These are phyloP conservation scores for Leucocoprinus birnbaumii DNA, from an alignment of 768 basidiomycete species.

Conservation along the genomic window DNA sequence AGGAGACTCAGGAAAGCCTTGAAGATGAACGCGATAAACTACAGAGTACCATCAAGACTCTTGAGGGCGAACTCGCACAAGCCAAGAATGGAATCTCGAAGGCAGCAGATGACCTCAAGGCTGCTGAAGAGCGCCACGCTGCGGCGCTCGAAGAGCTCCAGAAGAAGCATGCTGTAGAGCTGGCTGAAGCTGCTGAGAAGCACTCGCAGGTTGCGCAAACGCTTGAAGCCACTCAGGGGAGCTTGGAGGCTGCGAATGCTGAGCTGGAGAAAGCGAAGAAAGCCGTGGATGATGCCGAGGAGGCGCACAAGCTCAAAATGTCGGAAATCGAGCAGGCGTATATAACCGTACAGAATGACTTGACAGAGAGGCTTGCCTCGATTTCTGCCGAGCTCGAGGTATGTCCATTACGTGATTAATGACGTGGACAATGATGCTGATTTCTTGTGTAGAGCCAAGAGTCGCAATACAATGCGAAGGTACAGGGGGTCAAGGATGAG, in stretches of 20 bases:
- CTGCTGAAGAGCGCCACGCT: conserved; percentile 43
- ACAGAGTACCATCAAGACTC: conserved; percentile 39
- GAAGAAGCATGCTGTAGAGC: conserved; percentile 41
- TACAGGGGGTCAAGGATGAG: conserved; percentile 64
- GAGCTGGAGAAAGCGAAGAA: conserved; percentile 48
- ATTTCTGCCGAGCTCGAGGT: conserved; percentile 69
- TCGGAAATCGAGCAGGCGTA: conserved; percentile 50
- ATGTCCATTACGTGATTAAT: conserved; percentile 16
- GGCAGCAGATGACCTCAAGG: conserved; percentile 44
- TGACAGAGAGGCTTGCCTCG: conserved; percentile 52
- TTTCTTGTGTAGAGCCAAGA: conserved; percentile 55
- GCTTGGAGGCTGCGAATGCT: conserved; percentile 41
- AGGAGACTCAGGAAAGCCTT: conserved; percentile 61
- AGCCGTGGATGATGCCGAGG: conserved; percentile 41
- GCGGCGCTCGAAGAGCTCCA: conserved; percentile 37
- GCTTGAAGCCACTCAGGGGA: conserved; percentile 41
- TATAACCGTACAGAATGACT: conserved; percentile 45
- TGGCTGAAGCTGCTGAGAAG: conserved; percentile 42
- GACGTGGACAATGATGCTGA: conserved; percentile 9
- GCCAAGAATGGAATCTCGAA: conserved; percentile 27
- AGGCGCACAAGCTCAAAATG: conserved; percentile 45
- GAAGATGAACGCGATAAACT: conserved; percentile 56
- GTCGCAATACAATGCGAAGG: conserved; percentile 60
- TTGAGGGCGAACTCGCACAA: conserved; percentile 53
- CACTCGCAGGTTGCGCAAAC: conserved; percentile 41